Base-by-base conservation (phyloP, 2,329 filamentous ascomycete species). In the Chrysoporthe deuterocubensis region DNA sequence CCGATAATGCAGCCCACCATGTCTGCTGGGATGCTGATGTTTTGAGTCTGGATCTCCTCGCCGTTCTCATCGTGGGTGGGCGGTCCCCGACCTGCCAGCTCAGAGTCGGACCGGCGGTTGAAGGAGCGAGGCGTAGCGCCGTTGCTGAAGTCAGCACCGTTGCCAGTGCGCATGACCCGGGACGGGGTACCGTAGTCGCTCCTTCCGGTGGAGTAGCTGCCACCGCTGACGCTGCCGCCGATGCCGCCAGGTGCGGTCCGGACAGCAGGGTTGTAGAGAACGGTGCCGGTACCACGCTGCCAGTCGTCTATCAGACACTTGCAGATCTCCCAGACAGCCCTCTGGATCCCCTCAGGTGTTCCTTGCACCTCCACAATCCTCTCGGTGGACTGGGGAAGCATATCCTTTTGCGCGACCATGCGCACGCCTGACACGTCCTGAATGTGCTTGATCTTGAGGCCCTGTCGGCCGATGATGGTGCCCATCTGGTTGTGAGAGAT, bases 401-500 rank as follows among this genome's bases (percentile, higher is more conserved):
- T 99, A 77, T 99, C 96, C 83, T 99, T 99, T 81, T 99, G 96
- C 52, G 96, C 96, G 61, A 99, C 94, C 96, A 99, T 99, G 77
- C 96, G 94, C 68, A 98, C 96, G 72, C 94, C 94, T 5, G 96
- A 98, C 42, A 90, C 90, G 79, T 99, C 96, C 80, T 99, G 96
- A 74, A 99, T 99, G 79, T 97, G 93, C 87, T 99, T 99, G 86
- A 99, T 99, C 86, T 98, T 99, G 73, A 97, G 86, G 69, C 96
- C 96, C 79, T 96, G 92, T 72, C 94, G 90, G 75, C 96, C 96
- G 77, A 99, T 99, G 82, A 99, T 97, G 75, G 96, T 99, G 71
- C 96, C 96, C 96, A 99, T 99, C 82, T 99, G 96, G 80, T 98
- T 98, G 84, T 99, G 95, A 44, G 96, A 99, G 80, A 99, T 98